A percentile compares a stretch with the other conserved stretches of the same genome.
Evolutionary conservation across 1,284 basidiomycete species (phyloP).

Genomic region (Puccinia coronata): DNA sequence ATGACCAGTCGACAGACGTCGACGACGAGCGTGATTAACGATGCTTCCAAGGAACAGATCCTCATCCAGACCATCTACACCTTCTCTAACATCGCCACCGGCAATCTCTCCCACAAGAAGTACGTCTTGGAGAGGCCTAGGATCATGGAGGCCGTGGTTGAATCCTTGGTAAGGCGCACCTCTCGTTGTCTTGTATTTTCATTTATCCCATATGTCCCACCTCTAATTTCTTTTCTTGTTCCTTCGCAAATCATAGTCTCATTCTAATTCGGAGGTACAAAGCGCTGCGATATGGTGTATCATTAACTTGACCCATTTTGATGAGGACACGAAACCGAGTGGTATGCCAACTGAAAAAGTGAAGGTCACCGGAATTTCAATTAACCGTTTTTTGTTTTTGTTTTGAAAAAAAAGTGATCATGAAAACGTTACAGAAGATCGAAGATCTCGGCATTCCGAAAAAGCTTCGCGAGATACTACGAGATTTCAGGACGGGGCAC

Average conservation of each 20-base stretch:
- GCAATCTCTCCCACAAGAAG: constrained; percentile 31
- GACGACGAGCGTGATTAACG: constrained; percentile 3
- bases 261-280: constrained; percentile 40
- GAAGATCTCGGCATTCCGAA: constrained; percentile 7
- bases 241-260: constrained; percentile 1
- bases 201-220: background rate
- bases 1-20: background rate
- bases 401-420: constrained; percentile 9
- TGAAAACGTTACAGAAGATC: background rate
- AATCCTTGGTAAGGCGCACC: constrained; percentile 37
- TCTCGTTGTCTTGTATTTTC: background rate
- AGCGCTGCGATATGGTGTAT: constrained; percentile 44
- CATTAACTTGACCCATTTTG: constrained; percentile 44
- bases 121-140: constrained; percentile 28
- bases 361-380: background rate
- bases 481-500: background rate
- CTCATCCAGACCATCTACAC: constrained; percentile 46
- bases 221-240: background rate
- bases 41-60: constrained; percentile 35
- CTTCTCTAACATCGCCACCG: constrained; percentile 42
- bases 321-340: constrained; percentile 36
- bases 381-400: background rate
- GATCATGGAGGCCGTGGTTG: constrained; percentile 36
- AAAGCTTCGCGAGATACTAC: background rate
- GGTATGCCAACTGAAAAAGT: background rate